phyloP scores from a whole-genome alignment of 192 early-diverging fungal genomes.

The Dissophora globulifera region DNA sequence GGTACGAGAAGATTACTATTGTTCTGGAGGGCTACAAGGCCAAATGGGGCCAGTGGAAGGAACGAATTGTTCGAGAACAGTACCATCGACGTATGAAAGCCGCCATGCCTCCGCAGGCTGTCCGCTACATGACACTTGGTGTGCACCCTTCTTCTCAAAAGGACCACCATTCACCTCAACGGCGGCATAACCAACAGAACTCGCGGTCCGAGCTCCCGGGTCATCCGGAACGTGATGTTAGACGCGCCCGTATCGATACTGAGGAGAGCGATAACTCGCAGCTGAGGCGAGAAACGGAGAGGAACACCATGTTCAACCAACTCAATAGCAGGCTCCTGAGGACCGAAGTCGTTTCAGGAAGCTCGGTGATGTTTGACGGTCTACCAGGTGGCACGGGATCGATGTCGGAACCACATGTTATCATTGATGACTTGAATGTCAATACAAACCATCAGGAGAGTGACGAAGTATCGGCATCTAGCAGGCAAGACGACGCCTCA shows the following conservation, averaged over 20 bases:
- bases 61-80: constrained; percentile 5
- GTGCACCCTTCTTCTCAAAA: no score
- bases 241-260: background rate
- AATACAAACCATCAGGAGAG: no score
- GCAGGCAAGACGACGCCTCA: background rate
- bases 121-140: constrained; percentile 8
- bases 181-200: background rate
- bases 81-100: constrained; percentile 27
- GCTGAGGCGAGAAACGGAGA: constrained; percentile 6
- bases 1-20: constrained; percentile 3
- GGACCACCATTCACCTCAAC: background rate
- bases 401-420: constrained; percentile 18
- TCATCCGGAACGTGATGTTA: background rate
- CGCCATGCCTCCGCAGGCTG: constrained; percentile 11
- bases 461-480: no score
- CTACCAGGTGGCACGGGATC: background rate
- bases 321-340: background rate
- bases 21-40: constrained; percentile 16
- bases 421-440: constrained; percentile 20
- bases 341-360: no score
- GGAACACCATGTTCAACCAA: constrained; percentile 31
- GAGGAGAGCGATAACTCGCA: constrained; percentile 16
- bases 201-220: no score
- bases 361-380: background rate
- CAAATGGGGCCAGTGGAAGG: constrained; percentile 34